Conservation (phyloP, 345 rosid genomes). For the Isatis tinctoria region DNA sequence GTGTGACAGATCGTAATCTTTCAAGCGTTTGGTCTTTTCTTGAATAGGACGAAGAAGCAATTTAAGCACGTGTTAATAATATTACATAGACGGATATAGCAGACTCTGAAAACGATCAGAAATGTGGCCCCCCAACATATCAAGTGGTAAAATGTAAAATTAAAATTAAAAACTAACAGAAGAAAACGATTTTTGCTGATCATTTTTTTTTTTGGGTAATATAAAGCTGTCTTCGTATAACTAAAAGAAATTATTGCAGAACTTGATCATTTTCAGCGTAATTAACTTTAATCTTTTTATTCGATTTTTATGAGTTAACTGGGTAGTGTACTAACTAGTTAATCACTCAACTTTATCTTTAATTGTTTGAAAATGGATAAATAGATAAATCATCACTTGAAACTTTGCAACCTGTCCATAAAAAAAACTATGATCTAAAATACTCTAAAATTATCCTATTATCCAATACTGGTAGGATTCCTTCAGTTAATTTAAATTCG, state of each 20-base stretch:
- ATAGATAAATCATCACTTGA: not conserved
- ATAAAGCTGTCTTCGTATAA: not conserved
- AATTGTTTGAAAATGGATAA: not conserved
- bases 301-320: not conserved
- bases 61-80: not conserved
- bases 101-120: not conserved
- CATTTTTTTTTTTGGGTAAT: too few relatives aligned
- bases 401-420: not conserved
- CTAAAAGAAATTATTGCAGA: not conserved
- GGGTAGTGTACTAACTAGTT: not conserved
- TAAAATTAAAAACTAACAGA: not conserved
- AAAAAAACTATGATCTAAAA: too few relatives aligned
- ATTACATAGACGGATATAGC: not conserved
- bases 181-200: not conserved
- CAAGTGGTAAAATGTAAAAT: not conserved
- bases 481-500: not conserved
- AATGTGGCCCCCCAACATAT: not conserved
- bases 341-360: not conserved
- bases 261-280: not conserved
- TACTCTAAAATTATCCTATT: too few relatives aligned
- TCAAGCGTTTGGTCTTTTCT: not conserved
- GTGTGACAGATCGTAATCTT: not conserved
- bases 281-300: not conserved
- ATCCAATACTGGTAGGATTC: too few relatives aligned
- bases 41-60: not conserved